Evolutionary conservation across 345 rosid species (phyloP), one percentile per base, ranked within the genome.

Genomic region (Pistacia integerrima): DNA sequence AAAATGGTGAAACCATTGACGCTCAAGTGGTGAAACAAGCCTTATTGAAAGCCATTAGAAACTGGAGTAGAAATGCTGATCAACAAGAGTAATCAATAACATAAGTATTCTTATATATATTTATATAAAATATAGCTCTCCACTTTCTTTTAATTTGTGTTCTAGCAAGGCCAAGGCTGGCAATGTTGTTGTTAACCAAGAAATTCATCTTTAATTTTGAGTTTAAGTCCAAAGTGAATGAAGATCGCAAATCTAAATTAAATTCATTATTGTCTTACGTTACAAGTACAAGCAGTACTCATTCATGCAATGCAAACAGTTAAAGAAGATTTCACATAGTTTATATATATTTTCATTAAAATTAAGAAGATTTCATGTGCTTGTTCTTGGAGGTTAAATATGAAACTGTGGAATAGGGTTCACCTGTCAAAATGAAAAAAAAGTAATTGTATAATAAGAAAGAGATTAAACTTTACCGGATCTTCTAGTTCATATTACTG

Each of bases 1-100:
- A 89, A 69, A 83, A 90, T 80, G 85, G 83, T 22, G 91, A 78
- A 64, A 75, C 60, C 57, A 80, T 90, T 70, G 92, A 89, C 75
- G 90, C 88, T 77, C 87, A 90, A 74, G 89, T 84, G 77, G 93
- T 94, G 84, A 85, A 91, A 82, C 90, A 87, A 74, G 92, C 92
- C 71, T 92, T 92, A 66, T 74, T 87, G 68, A 88, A 86, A 65
- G 93, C 96, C 49, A 86, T 92, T 56, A 80, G 82, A 80, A 90
- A 79, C 69, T 92, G 96, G 96, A 84, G 82, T 72, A 86, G 78
- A 48, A 81, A 14, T 73, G 74, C 30, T 74, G 76, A 74, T 41
- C 46, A 6, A 51, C 76, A 62, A 62, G 69, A 49, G 35, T 63
- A 73, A 51, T 51, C 18, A 51, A 55, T 9, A 63, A 17, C 30